Conservation (phyloP, 1,284 basidiomycete species). For the Anthracocystis walkeri region DNA sequence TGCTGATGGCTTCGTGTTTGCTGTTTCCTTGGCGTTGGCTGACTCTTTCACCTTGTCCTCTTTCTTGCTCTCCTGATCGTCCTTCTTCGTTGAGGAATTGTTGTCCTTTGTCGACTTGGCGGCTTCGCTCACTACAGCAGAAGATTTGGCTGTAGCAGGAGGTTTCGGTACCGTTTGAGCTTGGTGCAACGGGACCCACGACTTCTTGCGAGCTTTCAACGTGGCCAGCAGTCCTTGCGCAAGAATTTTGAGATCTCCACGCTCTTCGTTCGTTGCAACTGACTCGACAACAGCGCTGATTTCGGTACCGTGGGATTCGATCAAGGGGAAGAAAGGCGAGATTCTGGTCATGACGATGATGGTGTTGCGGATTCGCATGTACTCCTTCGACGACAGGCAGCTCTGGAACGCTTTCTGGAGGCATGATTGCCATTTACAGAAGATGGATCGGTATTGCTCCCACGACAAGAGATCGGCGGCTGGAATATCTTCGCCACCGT, state of each 20-base stretch:
- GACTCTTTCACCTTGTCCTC: conserved; percentile 7
- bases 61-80: conserved; percentile 7
- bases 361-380: conserved; percentile 67
- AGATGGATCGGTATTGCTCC: conserved; percentile 78
- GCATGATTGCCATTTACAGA: conserved; percentile 85
- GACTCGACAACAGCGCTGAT: conserved; percentile 53
- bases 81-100: conserved; percentile 3
- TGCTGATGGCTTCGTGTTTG: background rate
- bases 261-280: conserved; percentile 51
- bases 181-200: conserved; percentile 51
- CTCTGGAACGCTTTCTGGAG: conserved; percentile 70
- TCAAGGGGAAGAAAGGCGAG: conserved; percentile 58
- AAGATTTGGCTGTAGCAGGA: conserved; percentile 8
- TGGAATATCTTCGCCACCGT: conserved; percentile 69
- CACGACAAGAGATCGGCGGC: conserved; percentile 77
- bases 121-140: conserved; percentile 1
- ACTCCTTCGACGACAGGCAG: conserved; percentile 62
- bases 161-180: conserved; percentile 31
- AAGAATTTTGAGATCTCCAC: conserved; percentile 66
- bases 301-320: conserved; percentile 54
- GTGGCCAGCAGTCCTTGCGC: conserved; percentile 66
- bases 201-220: conserved; percentile 58
- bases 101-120: background rate
- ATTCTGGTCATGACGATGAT: conserved; percentile 67
- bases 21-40: background rate